These are phyloP conservation scores for Exophiala xenobiotica DNA, from an alignment of 2,329 filamentous ascomycete species.

Conservation along the genomic window DNA sequence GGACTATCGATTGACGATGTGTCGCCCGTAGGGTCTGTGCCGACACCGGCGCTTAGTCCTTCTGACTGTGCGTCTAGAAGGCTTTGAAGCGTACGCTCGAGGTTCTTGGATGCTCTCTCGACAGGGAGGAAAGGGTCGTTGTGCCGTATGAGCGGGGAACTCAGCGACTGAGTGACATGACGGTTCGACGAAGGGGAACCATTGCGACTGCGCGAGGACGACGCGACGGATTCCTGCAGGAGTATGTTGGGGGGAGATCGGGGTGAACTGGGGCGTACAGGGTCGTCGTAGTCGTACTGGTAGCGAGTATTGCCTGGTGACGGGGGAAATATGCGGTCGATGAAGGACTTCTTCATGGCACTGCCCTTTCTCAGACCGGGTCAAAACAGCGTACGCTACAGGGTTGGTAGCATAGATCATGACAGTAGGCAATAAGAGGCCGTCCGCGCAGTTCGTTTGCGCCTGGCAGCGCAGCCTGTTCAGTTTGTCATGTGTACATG, in stretches of 20 bases:
- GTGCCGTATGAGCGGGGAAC: slow-evolving; percentile 25
- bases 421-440: background rate
- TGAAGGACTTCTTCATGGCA: slow-evolving; percentile 30
- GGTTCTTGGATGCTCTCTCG: slow-evolving; percentile 52
- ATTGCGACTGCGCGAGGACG: background rate
- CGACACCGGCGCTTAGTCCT: slow-evolving; percentile 52
- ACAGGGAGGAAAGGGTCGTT: slow-evolving; percentile 49
- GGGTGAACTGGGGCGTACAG: slow-evolving; percentile 7
- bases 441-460: too few species aligned
- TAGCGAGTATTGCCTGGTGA: slow-evolving; percentile 14
- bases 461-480: background rate
- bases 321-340: slow-evolving; percentile 30
- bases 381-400: background rate
- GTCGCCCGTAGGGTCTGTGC: slow-evolving; percentile 41
- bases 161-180: slow-evolving; percentile 10
- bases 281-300: slow-evolving; percentile 21
- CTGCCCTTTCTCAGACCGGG: background rate
- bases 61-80: slow-evolving; percentile 63
- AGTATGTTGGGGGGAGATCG: slow-evolving; percentile 16
- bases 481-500: slow-evolving; percentile 4
- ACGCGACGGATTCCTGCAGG: slow-evolving; percentile 13
- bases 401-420: background rate
- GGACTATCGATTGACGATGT: slow-evolving; percentile 48
- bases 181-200: slow-evolving; percentile 2
- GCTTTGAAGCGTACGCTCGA: slow-evolving; percentile 58